These are phyloP conservation scores for Artomyces pyxidatus DNA, from an alignment of 768 basidiomycete species.

Conservation along the genomic window DNA sequence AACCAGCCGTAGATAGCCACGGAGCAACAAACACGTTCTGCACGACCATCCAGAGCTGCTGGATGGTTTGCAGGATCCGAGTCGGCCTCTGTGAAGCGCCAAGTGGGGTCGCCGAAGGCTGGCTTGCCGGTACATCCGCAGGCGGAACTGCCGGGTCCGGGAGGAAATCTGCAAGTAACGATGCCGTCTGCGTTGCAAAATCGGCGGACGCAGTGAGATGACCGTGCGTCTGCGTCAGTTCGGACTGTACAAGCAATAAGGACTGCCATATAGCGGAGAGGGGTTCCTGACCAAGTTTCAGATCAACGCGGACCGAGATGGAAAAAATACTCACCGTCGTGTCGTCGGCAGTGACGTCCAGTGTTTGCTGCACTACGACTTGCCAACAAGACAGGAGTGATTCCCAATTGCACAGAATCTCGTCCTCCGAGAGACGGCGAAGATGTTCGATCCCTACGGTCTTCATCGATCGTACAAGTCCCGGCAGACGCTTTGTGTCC, in stretches of 20 bases:
- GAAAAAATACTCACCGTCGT: not conserved
- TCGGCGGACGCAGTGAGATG: constrained; percentile 29
- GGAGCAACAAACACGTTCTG: not conserved
- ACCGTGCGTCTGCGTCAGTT: constrained; percentile 31
- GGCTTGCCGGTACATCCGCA: not conserved
- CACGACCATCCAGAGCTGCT: not conserved
- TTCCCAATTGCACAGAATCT: not conserved
- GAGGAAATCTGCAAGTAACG: constrained; percentile 2
- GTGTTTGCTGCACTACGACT: not conserved
- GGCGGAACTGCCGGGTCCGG: not conserved
- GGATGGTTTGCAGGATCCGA: not conserved
- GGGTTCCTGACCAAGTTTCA: not conserved
- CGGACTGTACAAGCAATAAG: constrained; percentile 43
- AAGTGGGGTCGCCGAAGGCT: too few relatives aligned
- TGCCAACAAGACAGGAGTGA: not conserved
- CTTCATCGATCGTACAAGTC: not conserved
- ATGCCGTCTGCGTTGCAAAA: constrained; percentile 27
- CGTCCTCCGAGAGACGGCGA: not conserved
- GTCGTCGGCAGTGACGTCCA: not conserved
- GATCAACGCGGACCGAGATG: not conserved
- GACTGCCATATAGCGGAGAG: constrained; percentile 38
- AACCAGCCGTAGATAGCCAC: not conserved
- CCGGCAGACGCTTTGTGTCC: not conserved
- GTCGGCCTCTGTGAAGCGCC: too few relatives aligned
- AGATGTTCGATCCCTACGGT: not conserved